Percentiles rank a stretch among this genome's conserved stretches.
These are phyloP conservation scores for Lachnellula hyalina DNA, from an alignment of 2,329 filamentous ascomycete genomes.

Conservation along the genomic window DNA sequence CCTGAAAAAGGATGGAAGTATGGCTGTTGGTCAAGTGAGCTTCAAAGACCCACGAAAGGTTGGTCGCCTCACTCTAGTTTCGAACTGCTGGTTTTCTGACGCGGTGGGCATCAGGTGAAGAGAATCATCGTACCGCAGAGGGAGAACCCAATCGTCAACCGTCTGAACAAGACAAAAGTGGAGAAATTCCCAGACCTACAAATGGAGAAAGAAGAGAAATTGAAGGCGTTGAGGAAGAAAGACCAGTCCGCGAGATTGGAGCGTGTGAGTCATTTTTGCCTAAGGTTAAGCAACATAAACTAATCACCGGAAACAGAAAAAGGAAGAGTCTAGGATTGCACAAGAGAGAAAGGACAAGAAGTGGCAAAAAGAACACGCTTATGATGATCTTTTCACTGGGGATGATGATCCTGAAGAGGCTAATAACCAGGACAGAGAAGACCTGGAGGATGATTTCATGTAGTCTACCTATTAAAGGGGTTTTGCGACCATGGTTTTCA, in stretches of 20 bases:
- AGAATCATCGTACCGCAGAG: conserved; percentile 72
- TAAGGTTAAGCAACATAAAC: background rate
- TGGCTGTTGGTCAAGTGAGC: conserved; percentile 91
- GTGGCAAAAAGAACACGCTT: conserved; percentile 95
- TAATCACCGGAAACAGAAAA: conserved; percentile 48
- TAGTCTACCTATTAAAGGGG: conserved; percentile 36
- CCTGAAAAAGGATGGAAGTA: conserved; percentile 88
- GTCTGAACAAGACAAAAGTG: conserved; percentile 93
- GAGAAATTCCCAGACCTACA: conserved; percentile 82
- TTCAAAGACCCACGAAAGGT: conserved; percentile 83
- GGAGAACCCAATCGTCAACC: conserved; percentile 88
- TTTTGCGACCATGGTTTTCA: no score
- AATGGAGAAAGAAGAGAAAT: conserved; percentile 73
- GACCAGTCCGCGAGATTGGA: conserved; percentile 60
- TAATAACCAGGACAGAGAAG: conserved; percentile 75
- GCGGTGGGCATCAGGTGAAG: conserved; percentile 55
- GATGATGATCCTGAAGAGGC: conserved; percentile 71
- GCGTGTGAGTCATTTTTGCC: conserved; percentile 45
- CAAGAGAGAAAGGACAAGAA: conserved; percentile 85
- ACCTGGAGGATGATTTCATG: conserved; percentile 94
- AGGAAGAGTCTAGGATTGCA: conserved; percentile 66
- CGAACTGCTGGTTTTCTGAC: background rate
- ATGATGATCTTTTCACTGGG: conserved; percentile 85
- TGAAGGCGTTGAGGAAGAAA: conserved; percentile 64
- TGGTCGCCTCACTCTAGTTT: background rate